Base-by-base conservation (phyloP, 352 stramenopile genomes). In the Phytophthora citrophthora region DNA sequence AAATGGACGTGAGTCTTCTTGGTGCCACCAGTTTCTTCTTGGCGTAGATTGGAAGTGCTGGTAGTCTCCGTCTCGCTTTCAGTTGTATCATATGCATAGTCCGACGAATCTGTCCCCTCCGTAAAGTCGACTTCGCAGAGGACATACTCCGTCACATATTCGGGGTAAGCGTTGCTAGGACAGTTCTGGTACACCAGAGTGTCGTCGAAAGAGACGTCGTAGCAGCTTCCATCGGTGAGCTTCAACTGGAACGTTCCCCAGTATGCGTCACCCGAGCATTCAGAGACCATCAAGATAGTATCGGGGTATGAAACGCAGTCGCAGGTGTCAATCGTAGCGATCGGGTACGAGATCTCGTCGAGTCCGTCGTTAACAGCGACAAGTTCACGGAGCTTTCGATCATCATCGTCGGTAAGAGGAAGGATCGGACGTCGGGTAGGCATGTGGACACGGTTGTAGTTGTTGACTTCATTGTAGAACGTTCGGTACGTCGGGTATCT, bases 1-100 rank as follows among this genome's bases (percentile, higher is more conserved):
- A 68, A 57, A 15, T 68, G 51, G 13, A 68, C 34, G 2, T 16
- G 51, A 24, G 52, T 57, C 20, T 44, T 59, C 29, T 68, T 68
- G 36, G 26, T 10, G 3, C 16, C n/a, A 39, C 0, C n/a, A 1
- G 38, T 27, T 11, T 2, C 43, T 5, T 52, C 44, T 20, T 63
- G 43, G 5, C 26, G 34, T 3, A 54, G 11, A 27, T 24, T 43
- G 8, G 47, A 29, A 18, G 43, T 47, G 1, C 23, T 29, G n/a
- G 15, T 16, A 12, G 9, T 4, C 18, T 50, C 56, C 20, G 43
- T 50, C 34, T 27, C 4, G 3, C 15, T 49, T 6, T 8, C 16
- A 12, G 11, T 49, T 4, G 29, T 34, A 13, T 34, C 27, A 32
- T 7, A 9, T 10, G 6, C 27, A 32, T 9, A 32, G 6, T 32